Evolutionary conservation across 768 basidiomycete species (phyloP).

Genomic region (Suillus weaverae): DNA sequence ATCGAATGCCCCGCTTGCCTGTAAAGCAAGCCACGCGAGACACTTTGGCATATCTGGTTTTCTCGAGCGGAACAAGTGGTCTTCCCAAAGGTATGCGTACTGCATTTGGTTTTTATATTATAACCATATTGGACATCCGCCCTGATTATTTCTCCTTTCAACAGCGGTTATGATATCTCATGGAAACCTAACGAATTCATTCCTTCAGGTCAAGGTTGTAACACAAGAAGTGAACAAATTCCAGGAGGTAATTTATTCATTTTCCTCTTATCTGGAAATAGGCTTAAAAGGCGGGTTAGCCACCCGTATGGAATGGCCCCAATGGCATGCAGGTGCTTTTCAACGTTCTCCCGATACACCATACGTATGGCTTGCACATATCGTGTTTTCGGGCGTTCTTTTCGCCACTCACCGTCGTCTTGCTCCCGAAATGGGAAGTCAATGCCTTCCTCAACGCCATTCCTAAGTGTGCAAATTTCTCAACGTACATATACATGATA

Average conservation of each 20-base stretch:
- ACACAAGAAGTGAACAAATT: constrained; percentile 34
- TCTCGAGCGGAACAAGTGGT: constrained; percentile 80
- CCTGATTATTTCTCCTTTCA: not conserved
- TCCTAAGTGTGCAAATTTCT: constrained; percentile 48
- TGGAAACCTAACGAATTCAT: constrained; percentile 53
- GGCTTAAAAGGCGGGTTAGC: constrained; percentile 27
- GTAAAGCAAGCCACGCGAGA: constrained; percentile 47
- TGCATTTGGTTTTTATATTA: not conserved
- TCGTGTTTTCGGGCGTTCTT: constrained; percentile 51
- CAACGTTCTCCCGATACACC: constrained; percentile 67
- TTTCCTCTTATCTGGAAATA: not conserved
- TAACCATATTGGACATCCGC: constrained; percentile 6
- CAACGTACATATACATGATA: not conserved
- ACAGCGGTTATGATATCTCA: constrained; percentile 76
- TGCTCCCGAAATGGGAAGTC: constrained; percentile 64
- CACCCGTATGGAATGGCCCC: constrained; percentile 39
- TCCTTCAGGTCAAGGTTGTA: constrained; percentile 39
- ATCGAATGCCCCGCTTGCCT: constrained; percentile 40
- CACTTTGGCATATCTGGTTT: constrained; percentile 68
- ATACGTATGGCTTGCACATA: constrained; percentile 60
- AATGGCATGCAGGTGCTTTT: constrained; percentile 49
- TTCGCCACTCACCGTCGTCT: constrained; percentile 45
- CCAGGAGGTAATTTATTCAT: constrained; percentile 35
- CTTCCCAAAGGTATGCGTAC: constrained; percentile 60
- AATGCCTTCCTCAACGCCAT: constrained; percentile 52